A percentile compares a stretch with the other conserved stretches of the same genome.
These are phyloP conservation scores for Nemania sp. DNA, from an alignment of 2,329 filamentous ascomycete species.

Conservation along the genomic window DNA sequence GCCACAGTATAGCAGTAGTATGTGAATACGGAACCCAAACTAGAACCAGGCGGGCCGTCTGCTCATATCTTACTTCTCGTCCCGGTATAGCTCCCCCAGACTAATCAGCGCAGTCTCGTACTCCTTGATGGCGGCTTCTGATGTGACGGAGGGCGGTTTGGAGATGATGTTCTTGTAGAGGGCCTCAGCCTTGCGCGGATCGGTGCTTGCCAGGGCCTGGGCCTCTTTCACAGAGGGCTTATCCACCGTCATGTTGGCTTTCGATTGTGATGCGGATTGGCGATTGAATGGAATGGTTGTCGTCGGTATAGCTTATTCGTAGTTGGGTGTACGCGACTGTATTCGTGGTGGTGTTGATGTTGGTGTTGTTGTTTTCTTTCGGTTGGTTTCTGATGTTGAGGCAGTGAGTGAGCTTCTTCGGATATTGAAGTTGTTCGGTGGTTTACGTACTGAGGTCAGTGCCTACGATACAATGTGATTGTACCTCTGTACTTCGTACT, in stretches of 20 bases:
- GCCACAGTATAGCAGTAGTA: too few relatives aligned
- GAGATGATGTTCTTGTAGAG: slow-evolving; percentile 90
- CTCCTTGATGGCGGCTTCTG: slow-evolving; percentile 83
- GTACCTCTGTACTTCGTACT: neutral
- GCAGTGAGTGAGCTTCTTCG: slow-evolving; percentile 5
- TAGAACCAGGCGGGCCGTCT: too few relatives aligned
- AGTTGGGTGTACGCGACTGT: too few relatives aligned
- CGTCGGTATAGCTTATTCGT: too few relatives aligned
- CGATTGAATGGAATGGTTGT: too few relatives aligned
- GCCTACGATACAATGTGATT: too few relatives aligned
- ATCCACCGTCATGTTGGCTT: slow-evolving; percentile 13
- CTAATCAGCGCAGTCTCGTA: slow-evolving; percentile 89
- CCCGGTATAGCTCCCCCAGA: slow-evolving; percentile 89
- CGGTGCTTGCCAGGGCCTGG: slow-evolving; percentile 77
- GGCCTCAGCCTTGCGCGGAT: slow-evolving; percentile 82
- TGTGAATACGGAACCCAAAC: too few relatives aligned
- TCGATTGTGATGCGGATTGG: too few relatives aligned
- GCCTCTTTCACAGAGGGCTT: slow-evolving; percentile 74
- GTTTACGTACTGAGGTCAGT: slow-evolving; percentile 29
- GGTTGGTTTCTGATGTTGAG: neutral
- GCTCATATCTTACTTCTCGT: slow-evolving; percentile 69
- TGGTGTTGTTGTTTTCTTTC: neutral
- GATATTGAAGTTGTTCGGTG: neutral
- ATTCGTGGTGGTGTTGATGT: neutral
- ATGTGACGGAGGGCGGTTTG: slow-evolving; percentile 78